Percentiles rank a stretch among this genome's conserved stretches.
These are phyloP conservation scores for Spergularia marina DNA, from an alignment of 148 eudicot genomes.

Conservation along the genomic window DNA sequence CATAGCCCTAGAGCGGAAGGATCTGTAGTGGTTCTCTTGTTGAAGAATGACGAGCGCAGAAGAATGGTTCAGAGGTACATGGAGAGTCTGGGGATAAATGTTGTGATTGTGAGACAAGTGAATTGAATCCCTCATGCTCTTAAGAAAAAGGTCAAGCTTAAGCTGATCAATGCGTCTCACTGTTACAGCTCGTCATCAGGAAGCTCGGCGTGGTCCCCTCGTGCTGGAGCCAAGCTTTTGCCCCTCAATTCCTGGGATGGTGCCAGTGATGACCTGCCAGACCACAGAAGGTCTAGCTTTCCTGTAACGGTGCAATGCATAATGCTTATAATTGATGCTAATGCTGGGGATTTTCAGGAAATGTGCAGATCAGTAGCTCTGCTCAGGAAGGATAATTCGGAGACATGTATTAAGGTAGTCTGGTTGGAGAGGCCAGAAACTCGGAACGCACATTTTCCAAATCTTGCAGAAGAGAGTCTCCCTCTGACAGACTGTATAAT, in stretches of 20 bases:
- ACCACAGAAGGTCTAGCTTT: slow-evolving; percentile 20
- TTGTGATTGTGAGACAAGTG: slow-evolving; percentile 34
- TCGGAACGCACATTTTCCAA: slow-evolving; percentile 32
- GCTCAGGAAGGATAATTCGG: slow-evolving; percentile 49
- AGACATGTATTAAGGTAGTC: slow-evolving; percentile 45
- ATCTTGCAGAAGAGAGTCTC: slow-evolving; percentile 47
- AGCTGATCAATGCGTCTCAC: slow-evolving; percentile 20
- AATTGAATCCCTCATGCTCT: slow-evolving; percentile 39
- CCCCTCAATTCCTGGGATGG: slow-evolving; percentile 10
- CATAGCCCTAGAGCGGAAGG: slow-evolving; percentile 38
- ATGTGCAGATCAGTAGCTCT: slow-evolving; percentile 52
- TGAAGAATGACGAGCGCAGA: slow-evolving; percentile 53
- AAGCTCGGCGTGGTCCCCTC: slow-evolving; percentile 12
- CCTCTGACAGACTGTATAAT: slow-evolving; percentile 53
- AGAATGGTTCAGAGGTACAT: slow-evolving; percentile 44
- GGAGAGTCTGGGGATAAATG: slow-evolving; percentile 48
- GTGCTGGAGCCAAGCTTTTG: slow-evolving; percentile 2
- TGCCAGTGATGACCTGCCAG: slow-evolving; percentile 20
- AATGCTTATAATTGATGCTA: slow-evolving; percentile 57
- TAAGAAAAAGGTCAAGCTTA: slow-evolving; percentile 36
- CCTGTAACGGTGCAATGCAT: slow-evolving; percentile 31
- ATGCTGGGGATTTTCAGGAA: slow-evolving; percentile 49
- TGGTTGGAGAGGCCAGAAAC: slow-evolving; percentile 63
- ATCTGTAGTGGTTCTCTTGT: slow-evolving; percentile 54
- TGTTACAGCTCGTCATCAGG: slow-evolving; percentile 1